These are phyloP conservation scores for Penicillium frequentans DNA, from an alignment of 2,329 filamentous ascomycete genomes.

Conservation along the genomic window DNA sequence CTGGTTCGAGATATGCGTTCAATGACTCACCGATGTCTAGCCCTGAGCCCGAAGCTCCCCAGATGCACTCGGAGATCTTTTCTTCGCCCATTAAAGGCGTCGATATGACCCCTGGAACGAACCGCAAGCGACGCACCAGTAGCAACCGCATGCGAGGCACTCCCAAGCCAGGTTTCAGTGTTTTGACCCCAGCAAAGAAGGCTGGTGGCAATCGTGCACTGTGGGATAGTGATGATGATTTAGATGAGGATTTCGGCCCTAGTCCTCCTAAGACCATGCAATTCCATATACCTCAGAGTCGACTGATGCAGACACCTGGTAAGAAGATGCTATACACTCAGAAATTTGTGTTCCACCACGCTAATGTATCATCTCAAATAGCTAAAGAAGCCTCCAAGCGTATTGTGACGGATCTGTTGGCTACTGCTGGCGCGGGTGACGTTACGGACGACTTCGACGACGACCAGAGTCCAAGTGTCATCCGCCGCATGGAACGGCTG, in stretches of 20 bases:
- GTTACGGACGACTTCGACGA: slow-evolving; percentile 38
- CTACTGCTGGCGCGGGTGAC: slow-evolving; percentile 46
- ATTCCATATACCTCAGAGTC: slow-evolving; percentile 52
- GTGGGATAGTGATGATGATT: slow-evolving; percentile 75
- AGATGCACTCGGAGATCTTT: slow-evolving; percentile 82
- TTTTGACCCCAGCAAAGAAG: slow-evolving; percentile 68
- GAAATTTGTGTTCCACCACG: not conserved
- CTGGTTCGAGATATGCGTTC: slow-evolving; percentile 27
- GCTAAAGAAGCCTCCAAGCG: slow-evolving; percentile 52
- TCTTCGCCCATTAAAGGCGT: slow-evolving; percentile 64
- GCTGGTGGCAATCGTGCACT: slow-evolving; percentile 40
- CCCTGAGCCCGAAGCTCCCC: slow-evolving; percentile 76
- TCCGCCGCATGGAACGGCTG: slow-evolving; percentile 40
- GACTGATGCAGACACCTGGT: slow-evolving; percentile 52
- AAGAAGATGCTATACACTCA: slow-evolving; percentile 9
- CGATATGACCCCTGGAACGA: slow-evolving; percentile 37
- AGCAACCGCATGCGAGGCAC: slow-evolving; percentile 43
- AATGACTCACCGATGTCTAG: slow-evolving; percentile 64
- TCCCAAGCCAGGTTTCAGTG: slow-evolving; percentile 76
- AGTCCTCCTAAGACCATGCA: slow-evolving; percentile 80
- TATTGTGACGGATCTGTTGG: slow-evolving; percentile 50
- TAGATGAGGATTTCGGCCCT: slow-evolving; percentile 65
- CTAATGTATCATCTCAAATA: slow-evolving; percentile 18
- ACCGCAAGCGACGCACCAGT: slow-evolving; percentile 45
- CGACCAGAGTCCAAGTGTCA: slow-evolving; percentile 47